Conservation (phyloP, 306 rosid genomes). For the Cotoneaster glaucophyllus region DNA sequence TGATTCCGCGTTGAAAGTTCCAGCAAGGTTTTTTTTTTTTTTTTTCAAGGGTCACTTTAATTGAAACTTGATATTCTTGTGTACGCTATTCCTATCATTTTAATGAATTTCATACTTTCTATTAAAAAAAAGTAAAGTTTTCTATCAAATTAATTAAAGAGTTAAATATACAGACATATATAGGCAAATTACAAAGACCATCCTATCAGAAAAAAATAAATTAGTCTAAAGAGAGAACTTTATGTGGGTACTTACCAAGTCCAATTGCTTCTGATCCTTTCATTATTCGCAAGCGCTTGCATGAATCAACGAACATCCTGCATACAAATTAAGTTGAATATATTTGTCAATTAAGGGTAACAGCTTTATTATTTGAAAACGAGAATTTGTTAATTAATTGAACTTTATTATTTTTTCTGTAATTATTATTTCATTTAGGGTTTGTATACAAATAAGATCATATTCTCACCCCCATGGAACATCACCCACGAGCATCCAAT, state of each 20-base stretch:
- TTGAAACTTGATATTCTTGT: too few relatives aligned
- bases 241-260: constrained; percentile 51
- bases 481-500: constrained; percentile 99
- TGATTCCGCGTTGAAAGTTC: too few relatives aligned
- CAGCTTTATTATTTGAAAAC: neutral
- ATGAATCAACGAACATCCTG: constrained; percentile 82
- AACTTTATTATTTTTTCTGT: neutral
- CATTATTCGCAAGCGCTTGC: constrained; percentile 98
- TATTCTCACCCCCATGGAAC: constrained; percentile 97
- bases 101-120: too few relatives aligned
- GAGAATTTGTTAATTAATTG: too few relatives aligned
- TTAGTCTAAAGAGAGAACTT: neutral
- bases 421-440: constrained; percentile 2
- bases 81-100: too few relatives aligned
- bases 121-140: too few relatives aligned
- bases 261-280: constrained; percentile 99
- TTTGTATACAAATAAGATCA: neutral
- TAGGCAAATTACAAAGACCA: neutral
- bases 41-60: too few relatives aligned
- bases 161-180: too few relatives aligned
- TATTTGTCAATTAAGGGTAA: neutral
- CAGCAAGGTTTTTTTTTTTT: too few relatives aligned
- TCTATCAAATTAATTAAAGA: too few relatives aligned
- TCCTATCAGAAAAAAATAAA: neutral
- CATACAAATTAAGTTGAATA: neutral